Evolutionary conservation across 371 early-diverging fungal species (phyloP).

Genomic region (Paraphysoderma sedebokerense): DNA sequence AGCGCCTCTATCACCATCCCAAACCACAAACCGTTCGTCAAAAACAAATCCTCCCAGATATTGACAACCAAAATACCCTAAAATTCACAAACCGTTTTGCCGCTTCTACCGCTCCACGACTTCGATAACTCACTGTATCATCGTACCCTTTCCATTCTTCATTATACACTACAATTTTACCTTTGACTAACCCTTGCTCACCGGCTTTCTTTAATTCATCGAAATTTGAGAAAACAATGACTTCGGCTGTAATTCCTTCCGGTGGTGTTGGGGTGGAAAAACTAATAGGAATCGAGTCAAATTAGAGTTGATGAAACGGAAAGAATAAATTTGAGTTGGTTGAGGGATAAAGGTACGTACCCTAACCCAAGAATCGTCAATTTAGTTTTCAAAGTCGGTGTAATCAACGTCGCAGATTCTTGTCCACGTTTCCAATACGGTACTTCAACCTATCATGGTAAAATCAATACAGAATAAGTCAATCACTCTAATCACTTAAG

Average conservation of each 20-base stretch:
- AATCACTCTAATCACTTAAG: too few species aligned
- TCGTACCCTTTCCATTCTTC: slow-evolving; percentile 13
- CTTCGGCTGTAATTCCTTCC: slow-evolving; percentile 24
- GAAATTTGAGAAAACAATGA: slow-evolving; percentile 20
- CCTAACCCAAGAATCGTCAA: slow-evolving; percentile 32
- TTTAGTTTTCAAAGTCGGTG: slow-evolving; percentile 21
- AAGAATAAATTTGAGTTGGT: neutral
- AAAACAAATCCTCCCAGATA: neutral
- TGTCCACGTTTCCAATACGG: slow-evolving; percentile 24
- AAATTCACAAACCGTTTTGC: slow-evolving; percentile 12
- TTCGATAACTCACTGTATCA: slow-evolving; percentile 11
- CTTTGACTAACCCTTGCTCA: slow-evolving; percentile 16
- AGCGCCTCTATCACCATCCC: slow-evolving; percentile 11
- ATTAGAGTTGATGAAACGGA: neutral
- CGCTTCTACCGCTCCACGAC: slow-evolving; percentile 20
- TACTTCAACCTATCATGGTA: slow-evolving; percentile 5
- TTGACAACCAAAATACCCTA: slow-evolving; percentile 8
- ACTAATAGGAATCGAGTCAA: neutral
- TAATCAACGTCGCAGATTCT: slow-evolving; percentile 25
- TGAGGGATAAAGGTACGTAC: too few species aligned
- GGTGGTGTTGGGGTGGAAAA: slow-evolving; percentile 20
- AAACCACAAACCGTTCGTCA: neutral
- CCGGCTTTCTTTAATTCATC: slow-evolving; percentile 15
- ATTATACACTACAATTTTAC: slow-evolving; percentile 29
- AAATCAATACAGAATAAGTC: too few species aligned